These are phyloP conservation scores for Aristolochia contorta DNA, from an alignment of 164 flowering plant genomes.

Conservation along the genomic window DNA sequence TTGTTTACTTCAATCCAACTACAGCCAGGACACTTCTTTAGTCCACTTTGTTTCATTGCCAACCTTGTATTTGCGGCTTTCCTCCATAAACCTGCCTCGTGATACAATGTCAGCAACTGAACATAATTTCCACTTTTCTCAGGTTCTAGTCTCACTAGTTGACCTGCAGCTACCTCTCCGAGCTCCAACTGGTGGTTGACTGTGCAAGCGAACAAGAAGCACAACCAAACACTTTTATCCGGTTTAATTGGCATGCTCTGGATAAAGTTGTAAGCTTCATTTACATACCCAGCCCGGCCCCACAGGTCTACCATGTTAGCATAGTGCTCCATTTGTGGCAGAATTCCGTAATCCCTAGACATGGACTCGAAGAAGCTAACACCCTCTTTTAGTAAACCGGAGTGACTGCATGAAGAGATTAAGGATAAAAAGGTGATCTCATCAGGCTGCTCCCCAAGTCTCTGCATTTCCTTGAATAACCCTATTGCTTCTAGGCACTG, in stretches of 20 bases:
- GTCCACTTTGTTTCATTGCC: slow-evolving; percentile 37
- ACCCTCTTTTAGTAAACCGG: slow-evolving; percentile 42
- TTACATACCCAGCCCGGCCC: slow-evolving; percentile 46
- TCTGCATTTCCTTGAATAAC: slow-evolving; percentile 34
- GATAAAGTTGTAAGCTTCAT: slow-evolving; percentile 43
- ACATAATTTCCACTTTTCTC: slow-evolving; percentile 31
- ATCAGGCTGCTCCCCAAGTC: slow-evolving; percentile 30
- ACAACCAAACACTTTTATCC: slow-evolving; percentile 42
- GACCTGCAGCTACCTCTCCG: slow-evolving; percentile 37
- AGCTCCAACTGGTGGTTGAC: slow-evolving; percentile 30
- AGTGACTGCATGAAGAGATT: slow-evolving; percentile 56
- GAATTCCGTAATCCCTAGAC: slow-evolving; percentile 26
- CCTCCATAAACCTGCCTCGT: slow-evolving; percentile 40
- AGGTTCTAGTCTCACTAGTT: slow-evolving; percentile 33
- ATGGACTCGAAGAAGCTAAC: slow-evolving; percentile 30
- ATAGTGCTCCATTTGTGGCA: slow-evolving; percentile 50
- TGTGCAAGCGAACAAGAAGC: slow-evolving; percentile 36
- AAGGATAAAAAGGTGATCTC: slow-evolving; percentile 42
- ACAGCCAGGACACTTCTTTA: slow-evolving; percentile 50
- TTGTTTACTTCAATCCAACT: slow-evolving; percentile 57
- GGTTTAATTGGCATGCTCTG: slow-evolving; percentile 37
- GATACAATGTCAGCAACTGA: slow-evolving; percentile 35
- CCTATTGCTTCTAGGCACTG: slow-evolving; percentile 27
- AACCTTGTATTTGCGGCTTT: slow-evolving; percentile 29
- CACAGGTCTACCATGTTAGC: slow-evolving; percentile 42